Evolutionary conservation across 148 eudicot genomes (phyloP), one percentile per base, ranked within the genome.

Genomic region (Amaranthus cruentus): DNA sequence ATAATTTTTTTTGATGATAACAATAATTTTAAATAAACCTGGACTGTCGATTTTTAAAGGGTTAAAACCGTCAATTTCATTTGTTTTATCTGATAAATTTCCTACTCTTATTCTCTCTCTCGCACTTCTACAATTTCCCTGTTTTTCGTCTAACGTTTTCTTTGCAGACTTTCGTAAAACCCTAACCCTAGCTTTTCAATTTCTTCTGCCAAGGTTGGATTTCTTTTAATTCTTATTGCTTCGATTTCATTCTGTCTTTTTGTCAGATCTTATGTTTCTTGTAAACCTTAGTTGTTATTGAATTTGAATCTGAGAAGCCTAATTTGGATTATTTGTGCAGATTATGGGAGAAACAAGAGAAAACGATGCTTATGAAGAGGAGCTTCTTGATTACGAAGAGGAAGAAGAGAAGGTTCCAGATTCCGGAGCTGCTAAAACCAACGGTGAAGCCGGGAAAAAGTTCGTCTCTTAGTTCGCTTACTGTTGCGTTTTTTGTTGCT

Each of bases 331-430:
- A 10, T 9, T 13, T 66, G 53, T 47, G 21, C 28, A 72, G 74
- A 85, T 38, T 46, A 85, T 85, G 88, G 86, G 78, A 49, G 88
- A 85, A 52, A 81, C 77, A 11, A 85, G 77, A 80, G 88, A 85
- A 59, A 79, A 69, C 82, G 89, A 86, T 9, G 85, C 83, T 49
- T 86, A 86, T 76, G 85, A 83, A 75, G 89, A 86, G 73, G 89
- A 86, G 83, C 89, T 86, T 68, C 87, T 86, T 54, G 89, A 86
- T 77, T 86, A 86, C 75, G 88, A 85, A 46, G 88, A 85, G 61
- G 88, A 85, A 6, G 88, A 85, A 7, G 88, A 85, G 77, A 85
- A 85, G 63, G 84, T 82, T 66, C 87, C 81, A 9, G 89, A 86
- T 60, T 72, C 84, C 53, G 73, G 76, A 46, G 77, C 62, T 51